Conservation (phyloP, 1,139 yeast genomes). For the Neolecta irregularis region DNA sequence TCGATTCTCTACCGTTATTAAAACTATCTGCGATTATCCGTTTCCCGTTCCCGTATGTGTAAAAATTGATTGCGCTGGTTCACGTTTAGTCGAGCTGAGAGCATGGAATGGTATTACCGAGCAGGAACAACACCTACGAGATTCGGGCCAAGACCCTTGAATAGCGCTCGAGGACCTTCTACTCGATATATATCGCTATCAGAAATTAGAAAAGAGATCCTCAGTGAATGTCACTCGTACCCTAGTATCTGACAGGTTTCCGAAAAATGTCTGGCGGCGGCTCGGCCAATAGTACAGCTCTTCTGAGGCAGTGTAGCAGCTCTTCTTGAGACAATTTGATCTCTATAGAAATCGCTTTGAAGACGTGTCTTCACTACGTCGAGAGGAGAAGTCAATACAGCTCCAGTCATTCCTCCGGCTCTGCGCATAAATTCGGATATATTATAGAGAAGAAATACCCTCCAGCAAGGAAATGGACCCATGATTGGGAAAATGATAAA, state of each 20-base stretch:
- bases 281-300: slow-evolving; percentile 22
- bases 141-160: slow-evolving; percentile 92
- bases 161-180: slow-evolving; percentile 77
- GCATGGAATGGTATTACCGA: slow-evolving; percentile 3
- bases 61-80: slow-evolving; percentile 78
- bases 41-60: slow-evolving; percentile 87
- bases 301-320: slow-evolving; percentile 20
- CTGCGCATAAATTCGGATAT: slow-evolving; percentile 7
- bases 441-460: slow-evolving; percentile 7
- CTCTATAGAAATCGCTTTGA: slow-evolving; percentile 62
- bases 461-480: slow-evolving; percentile 13
- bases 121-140: slow-evolving; percentile 98
- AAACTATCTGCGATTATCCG: slow-evolving; percentile 49
- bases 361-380: slow-evolving; percentile 93
- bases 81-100: not conserved
- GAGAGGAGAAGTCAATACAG: slow-evolving; percentile 80
- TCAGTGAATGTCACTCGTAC: not conserved
- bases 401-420: slow-evolving; percentile 97
- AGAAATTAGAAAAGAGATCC: not conserved
- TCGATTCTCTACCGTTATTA: slow-evolving; percentile 59
- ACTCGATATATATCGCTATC: slow-evolving; percentile 41
- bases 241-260: slow-evolving; percentile 74
- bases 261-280: slow-evolving; percentile 52
- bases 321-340: slow-evolving; percentile 27
- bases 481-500: too few species aligned